Conservation (phyloP, 2,329 filamentous ascomycete genomes). For the Cladosporium velox region DNA sequence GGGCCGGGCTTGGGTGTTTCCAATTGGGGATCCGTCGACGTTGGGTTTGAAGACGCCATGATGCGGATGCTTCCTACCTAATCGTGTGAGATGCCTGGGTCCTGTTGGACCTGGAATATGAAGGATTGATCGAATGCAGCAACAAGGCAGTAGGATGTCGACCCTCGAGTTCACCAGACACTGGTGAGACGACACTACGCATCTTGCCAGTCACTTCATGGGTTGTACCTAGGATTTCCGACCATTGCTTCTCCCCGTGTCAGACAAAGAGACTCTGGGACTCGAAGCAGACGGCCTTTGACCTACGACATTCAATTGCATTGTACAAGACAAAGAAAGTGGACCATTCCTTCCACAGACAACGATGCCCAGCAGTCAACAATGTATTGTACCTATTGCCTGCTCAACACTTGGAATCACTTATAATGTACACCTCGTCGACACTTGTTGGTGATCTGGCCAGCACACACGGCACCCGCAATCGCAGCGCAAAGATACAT, state of each 20-base stretch:
- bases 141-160: background rate
- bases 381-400: constrained; percentile 1
- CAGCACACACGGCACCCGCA: constrained; percentile 12
- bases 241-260: background rate
- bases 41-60: background rate
- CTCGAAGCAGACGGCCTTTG: background rate
- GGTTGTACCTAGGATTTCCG: background rate
- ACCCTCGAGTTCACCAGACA: background rate
- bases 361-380: background rate
- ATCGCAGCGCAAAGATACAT: constrained; percentile 6
- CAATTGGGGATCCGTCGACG: background rate
- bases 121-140: background rate
- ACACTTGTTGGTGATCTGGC: background rate
- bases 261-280: background rate
- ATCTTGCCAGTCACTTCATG: background rate
- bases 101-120: background rate
- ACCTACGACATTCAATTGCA: background rate
- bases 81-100: background rate
- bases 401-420: background rate
- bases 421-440: background rate
- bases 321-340: constrained; percentile 5
- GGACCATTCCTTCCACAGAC: background rate
- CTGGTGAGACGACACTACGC: background rate
- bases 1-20: background rate
- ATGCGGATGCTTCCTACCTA: background rate